Evolutionary conservation across 192 early-diverging fungal genomes (phyloP), one percentile per base, ranked within the genome.

Genomic region (Chytriomyces sp.): DNA sequence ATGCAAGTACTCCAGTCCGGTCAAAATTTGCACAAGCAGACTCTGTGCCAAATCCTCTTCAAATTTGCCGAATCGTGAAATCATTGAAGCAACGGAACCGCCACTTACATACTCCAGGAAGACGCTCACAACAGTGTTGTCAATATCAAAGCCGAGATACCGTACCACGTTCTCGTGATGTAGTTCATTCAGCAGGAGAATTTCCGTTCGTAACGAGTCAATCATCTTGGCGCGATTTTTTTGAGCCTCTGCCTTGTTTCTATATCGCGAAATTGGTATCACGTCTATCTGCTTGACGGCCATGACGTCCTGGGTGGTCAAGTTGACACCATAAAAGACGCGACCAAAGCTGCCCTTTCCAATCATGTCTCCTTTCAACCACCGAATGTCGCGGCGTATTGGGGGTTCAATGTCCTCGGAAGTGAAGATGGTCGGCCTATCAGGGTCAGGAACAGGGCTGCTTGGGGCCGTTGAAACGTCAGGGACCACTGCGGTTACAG

Each of bases 81-180:
- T 75, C 49, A 93, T 79, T 12, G 90, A 89, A 6, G 91, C 88
- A 39, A 97, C 89, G 5, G 95, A 96, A 1, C 95, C 95, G 52
- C 95, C 95, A 52, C 94, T 89, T 10, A 97, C 94, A 75, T 97
- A 97, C 70, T 97, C 95, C 44, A 97, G 75, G 64, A 95, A 97
- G 58, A 97, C 93, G 73, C 91, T 93, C 60, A 94, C 80, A 63
- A 86, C 79, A n/a, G 73, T 70, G 28, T 90, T 85, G 54, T 91
- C 90, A 64, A 87, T 77, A 75, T 94, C 82, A 33, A 89, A 87
- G 49, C 91, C 93, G 32, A 95, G 82, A 78, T 96, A 94, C 80
- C 93, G 89, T 36, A 97, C 95, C 78, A 97, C 90, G 75, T 97
- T 90, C 59, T 91, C 91, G 64, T 95, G 89, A 66, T 94, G 89